Evolutionary conservation across 768 basidiomycete genomes (phyloP).

Genomic region (Baorangia bicolor): DNA sequence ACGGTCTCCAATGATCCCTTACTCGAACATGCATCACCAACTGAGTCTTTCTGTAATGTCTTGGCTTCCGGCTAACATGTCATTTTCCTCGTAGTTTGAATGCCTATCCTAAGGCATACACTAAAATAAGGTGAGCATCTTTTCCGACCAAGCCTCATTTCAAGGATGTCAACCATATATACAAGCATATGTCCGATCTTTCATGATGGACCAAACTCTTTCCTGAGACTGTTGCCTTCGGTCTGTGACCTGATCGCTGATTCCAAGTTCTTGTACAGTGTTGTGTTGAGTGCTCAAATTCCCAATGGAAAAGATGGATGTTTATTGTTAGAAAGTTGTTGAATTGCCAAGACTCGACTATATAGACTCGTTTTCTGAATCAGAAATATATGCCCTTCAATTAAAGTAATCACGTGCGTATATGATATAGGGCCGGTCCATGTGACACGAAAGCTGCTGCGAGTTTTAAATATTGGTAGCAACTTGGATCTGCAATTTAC

Average conservation of each 20-base stretch:
- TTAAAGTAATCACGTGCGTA: conserved; percentile 7
- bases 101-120: too few relatives aligned
- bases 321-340: too few relatives aligned
- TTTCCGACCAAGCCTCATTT: neutral
- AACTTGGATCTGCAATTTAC: conserved; percentile 2
- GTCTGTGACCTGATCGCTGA: conserved; percentile 2
- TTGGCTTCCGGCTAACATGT: conserved; percentile 4
- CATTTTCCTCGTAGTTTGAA: neutral
- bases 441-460: conserved; percentile 18
- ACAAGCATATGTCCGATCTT: conserved; percentile 78
- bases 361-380: neutral
- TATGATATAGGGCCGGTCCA: conserved; percentile 19
- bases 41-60: conserved; percentile 38
- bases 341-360: neutral
- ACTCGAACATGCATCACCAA: conserved; percentile 78
- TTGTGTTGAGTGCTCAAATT: neutral
- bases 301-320: neutral
- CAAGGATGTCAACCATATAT: conserved; percentile 53
- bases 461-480: conserved; percentile 8
- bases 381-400: neutral
- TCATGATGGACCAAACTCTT: conserved; percentile 54
- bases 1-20: conserved; percentile 64
- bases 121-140: conserved; percentile 4
- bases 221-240: conserved; percentile 41
- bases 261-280: neutral